phyloP scores from a whole-genome alignment of 805 yeast genomes.

The Ogataea siamensis region DNA sequence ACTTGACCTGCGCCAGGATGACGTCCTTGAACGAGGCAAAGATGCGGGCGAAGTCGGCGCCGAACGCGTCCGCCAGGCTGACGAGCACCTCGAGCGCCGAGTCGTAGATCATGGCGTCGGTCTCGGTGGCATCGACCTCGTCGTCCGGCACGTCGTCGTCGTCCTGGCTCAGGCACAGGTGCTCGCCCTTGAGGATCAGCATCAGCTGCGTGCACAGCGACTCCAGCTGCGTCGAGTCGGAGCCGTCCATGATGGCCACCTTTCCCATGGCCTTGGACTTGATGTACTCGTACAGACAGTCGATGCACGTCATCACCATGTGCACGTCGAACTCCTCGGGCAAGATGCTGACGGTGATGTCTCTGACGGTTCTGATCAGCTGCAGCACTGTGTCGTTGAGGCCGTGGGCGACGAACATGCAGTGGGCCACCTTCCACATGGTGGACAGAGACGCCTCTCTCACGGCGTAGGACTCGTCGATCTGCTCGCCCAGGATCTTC shows the following conservation, averaged over 20 bases:
- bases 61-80: conserved; percentile 71
- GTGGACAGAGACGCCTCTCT: conserved; percentile 82
- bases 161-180: conserved; percentile 77
- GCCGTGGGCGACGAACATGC: conserved; percentile 58
- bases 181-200: conserved; percentile 75
- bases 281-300: conserved; percentile 65
- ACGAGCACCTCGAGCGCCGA: conserved; percentile 84
- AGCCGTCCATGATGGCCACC: conserved; percentile 60
- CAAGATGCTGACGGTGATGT: conserved; percentile 57
- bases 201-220: conserved; percentile 67
- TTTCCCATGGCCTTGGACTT: conserved; percentile 61
- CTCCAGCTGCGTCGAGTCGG: conserved; percentile 57
- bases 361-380: conserved; percentile 66
- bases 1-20: conserved; percentile 53
- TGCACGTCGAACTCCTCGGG: conserved; percentile 80
- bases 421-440: conserved; percentile 77
- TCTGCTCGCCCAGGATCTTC: conserved; percentile 62
- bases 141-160: conserved; percentile 40
- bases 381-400: conserved; percentile 56
- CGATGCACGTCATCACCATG: conserved; percentile 78
- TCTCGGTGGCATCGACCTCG: conserved; percentile 51
- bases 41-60: conserved; percentile 67
- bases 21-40: conserved; percentile 70
- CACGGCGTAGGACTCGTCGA: conserved; percentile 85
- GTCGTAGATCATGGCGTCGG: conserved; percentile 73